Percentiles rank a stretch among this genome's conserved stretches.
Conservation (phyloP, 1,284 basidiomycete genomes). For the Ustilago sp. region DNA sequence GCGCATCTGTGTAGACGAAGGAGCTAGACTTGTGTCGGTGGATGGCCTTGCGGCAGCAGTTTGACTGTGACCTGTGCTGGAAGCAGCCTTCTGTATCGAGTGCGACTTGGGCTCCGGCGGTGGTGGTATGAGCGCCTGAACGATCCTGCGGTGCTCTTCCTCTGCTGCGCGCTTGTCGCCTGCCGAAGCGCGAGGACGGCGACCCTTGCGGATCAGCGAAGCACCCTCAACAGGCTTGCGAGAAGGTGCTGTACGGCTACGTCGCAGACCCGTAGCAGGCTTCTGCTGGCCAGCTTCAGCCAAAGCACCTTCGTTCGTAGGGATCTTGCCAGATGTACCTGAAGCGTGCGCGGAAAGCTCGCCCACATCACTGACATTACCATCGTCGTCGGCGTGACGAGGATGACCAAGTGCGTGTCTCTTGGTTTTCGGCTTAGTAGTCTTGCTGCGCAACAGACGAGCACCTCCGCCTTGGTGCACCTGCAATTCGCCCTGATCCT, state of each 20-base stretch:
- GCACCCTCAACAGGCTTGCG: slow-evolving; percentile 40
- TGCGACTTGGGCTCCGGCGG: slow-evolving; percentile 39
- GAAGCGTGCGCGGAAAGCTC: slow-evolving; percentile 27
- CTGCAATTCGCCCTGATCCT: slow-evolving; percentile 63
- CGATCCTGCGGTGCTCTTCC: slow-evolving; percentile 43
- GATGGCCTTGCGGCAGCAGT: slow-evolving; percentile 20
- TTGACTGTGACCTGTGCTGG: slow-evolving; percentile 27
- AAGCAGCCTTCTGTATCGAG: slow-evolving; percentile 41
- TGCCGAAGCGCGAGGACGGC: slow-evolving; percentile 46
- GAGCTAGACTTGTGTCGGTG: slow-evolving; percentile 18
- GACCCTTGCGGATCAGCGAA: slow-evolving; percentile 31
- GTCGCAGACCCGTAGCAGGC: slow-evolving; percentile 38
- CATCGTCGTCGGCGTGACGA: slow-evolving; percentile 21
- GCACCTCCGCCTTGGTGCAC: slow-evolving; percentile 68
- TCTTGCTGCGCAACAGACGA: slow-evolving; percentile 48
- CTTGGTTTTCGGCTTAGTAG: slow-evolving; percentile 41
- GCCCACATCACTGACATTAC: slow-evolving; percentile 26
- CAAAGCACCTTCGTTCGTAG: slow-evolving; percentile 7
- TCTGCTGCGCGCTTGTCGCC: slow-evolving; percentile 43
- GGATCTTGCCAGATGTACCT: slow-evolving; percentile 27
- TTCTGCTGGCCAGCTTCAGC: slow-evolving; percentile 8
- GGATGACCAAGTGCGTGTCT: slow-evolving; percentile 21
- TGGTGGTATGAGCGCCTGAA: slow-evolving; percentile 45
- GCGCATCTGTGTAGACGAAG: slow-evolving; percentile 39
- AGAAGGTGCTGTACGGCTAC: slow-evolving; percentile 48